Conservation (phyloP, 2,329 filamentous ascomycete species). For the Calonectria multiphialidica region DNA sequence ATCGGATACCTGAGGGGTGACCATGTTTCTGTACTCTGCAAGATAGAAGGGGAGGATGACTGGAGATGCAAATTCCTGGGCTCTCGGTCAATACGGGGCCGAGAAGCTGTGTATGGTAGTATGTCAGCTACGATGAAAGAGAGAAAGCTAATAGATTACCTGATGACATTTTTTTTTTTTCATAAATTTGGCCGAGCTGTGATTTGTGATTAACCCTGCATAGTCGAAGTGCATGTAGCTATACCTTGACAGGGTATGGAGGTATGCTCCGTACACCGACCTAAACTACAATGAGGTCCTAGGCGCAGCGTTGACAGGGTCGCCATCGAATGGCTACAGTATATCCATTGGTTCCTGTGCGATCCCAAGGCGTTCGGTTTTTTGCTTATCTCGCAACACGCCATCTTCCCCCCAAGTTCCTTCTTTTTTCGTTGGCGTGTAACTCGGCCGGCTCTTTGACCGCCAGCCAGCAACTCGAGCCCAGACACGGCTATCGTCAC, state of each 20-base stretch:
- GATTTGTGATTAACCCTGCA: neutral
- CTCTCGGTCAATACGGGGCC: conserved; percentile 36
- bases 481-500: neutral
- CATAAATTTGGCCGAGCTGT: neutral
- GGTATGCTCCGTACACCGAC: neutral
- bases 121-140: conserved; percentile 45
- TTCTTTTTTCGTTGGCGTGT: neutral
- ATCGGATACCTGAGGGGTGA: conserved; percentile 38
- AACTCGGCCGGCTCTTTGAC: neutral
- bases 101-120: conserved; percentile 45
- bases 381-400: neutral
- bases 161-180: conserved; percentile 36
- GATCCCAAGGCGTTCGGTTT: neutral
- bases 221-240: neutral
- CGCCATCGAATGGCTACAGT: neutral
- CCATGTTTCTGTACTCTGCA: conserved; percentile 49
- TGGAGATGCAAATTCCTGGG: conserved; percentile 41
- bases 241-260: neutral
- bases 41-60: conserved; percentile 46
- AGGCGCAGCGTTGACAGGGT: neutral
- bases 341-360: too few species aligned
- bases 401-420: neutral
- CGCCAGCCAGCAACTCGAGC: neutral
- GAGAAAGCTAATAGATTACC: conserved; percentile 45
- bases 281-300: neutral